phyloP scores from a whole-genome alignment of 306 rosid species.

The Cucurbita argyrosperma region DNA sequence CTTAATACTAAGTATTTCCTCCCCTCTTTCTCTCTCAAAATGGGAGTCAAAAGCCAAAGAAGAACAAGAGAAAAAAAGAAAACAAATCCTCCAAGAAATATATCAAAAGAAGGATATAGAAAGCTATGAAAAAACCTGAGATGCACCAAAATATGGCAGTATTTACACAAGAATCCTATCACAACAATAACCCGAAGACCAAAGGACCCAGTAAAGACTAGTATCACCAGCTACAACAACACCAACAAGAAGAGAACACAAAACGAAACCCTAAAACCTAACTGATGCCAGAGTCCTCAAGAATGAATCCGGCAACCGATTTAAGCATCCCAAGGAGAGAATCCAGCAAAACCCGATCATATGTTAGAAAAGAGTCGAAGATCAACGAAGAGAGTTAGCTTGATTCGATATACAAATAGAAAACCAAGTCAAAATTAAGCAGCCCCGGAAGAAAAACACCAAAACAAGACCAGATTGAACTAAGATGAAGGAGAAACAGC shows the following conservation, averaged over 20 bases:
- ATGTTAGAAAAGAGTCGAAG: neutral
- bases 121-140: neutral
- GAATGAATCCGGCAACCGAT: slow-evolving; percentile 26
- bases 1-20: slow-evolving; percentile 8
- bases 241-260: slow-evolving; percentile 5
- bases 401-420: neutral
- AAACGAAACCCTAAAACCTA: slow-evolving; percentile 8
- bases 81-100: slow-evolving; percentile 49
- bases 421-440: neutral
- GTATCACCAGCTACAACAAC: slow-evolving; percentile 1
- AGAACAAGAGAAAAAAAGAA: neutral
- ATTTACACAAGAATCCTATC: slow-evolving; percentile 37
- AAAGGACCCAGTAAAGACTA: slow-evolving; percentile 1
- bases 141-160: slow-evolving; percentile 19
- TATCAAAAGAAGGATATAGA: slow-evolving; percentile 35
- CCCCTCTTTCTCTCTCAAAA: slow-evolving; percentile 10
- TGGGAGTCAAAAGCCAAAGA: slow-evolving; percentile 1
- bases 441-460: neutral
- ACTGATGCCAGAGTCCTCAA: slow-evolving; percentile 49
- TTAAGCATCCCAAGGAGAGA: slow-evolving; percentile 31
- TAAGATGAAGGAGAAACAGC: neutral
- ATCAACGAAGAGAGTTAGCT: neutral
- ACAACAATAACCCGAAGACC: slow-evolving; percentile 7
- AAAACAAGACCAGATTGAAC: neutral
- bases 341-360: slow-evolving; percentile 7